Base-by-base conservation (phyloP, 331 rosid genomes). In the Malus hybrid region DNA sequence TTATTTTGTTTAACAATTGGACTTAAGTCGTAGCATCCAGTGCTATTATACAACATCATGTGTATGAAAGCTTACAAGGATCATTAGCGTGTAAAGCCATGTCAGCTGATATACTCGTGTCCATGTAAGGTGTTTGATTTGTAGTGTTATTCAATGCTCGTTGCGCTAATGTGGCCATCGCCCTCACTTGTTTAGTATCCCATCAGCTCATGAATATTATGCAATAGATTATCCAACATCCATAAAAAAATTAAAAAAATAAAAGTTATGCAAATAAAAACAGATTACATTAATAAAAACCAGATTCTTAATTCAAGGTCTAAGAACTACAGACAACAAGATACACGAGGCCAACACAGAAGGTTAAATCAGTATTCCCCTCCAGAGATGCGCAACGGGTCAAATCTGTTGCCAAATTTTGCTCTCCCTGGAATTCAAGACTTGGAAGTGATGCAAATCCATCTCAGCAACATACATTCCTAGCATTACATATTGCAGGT, bases 361-460 rank as follows among this genome's bases (percentile, higher is more conserved):
- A 18, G 12, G 7, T 12, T 4, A 63, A 4, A 39, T 18, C 39
- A 29, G 55, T 6, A 19, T 16, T 70, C 75, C 72, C 78, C 55
- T 56, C 61, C 54, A 15, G 2, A 8, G 54, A 76, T 44, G 62
- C 75, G 42, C 73, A 1, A 28, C n/a, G 36, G 3, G 5, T 62
- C 78, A 3, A 11, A 34, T 22, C 28, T 6, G 81, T 64, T 71
- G 64, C 70, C 61, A 77, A 64, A 70, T 70, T 77, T 46, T 67
- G 36, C 76, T 70, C 71, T 64, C 69, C 88, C 88, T 87, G 87
- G 52, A 78, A 84, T 24, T 68, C 31, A 48, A 33, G 19, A 39
- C 54, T 55, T 33, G 12, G 14, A 71, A 55, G 8, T 32, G 32
- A 34, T 12, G 56, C 11, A 71, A 46, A 15, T 54, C 9, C 48